Evolutionary conservation across 208 protist species (phyloP).

Genomic region (Trichomonas gallinae): DNA sequence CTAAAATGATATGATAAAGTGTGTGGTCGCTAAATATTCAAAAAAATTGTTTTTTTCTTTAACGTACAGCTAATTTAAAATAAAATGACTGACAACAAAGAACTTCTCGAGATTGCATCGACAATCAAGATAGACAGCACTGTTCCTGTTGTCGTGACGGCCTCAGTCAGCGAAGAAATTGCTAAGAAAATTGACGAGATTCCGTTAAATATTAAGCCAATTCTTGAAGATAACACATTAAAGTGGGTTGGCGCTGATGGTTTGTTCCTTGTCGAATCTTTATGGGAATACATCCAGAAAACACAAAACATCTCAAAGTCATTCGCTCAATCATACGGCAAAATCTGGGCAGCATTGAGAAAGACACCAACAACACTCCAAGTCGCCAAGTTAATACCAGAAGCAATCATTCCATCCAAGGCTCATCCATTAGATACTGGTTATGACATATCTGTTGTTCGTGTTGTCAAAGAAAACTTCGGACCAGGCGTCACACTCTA

Average conservation of each 20-base stretch:
- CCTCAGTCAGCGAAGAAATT: neutral
- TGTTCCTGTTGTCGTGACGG: neutral
- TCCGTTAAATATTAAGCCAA: neutral
- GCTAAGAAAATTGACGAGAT: neutral
- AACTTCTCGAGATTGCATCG: neutral
- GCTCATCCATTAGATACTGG: neutral
- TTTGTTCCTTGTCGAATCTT: neutral
- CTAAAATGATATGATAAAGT: too few relatives aligned
- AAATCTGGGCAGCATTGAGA: neutral
- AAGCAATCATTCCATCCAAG: neutral
- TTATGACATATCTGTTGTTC: neutral
- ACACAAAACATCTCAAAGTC: neutral
- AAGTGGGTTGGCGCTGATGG: neutral
- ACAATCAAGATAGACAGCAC: neutral
- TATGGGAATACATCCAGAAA: neutral
- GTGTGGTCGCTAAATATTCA: too few relatives aligned
- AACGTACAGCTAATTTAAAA: too few relatives aligned
- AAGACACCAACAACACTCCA: neutral
- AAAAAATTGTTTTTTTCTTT: too few relatives aligned
- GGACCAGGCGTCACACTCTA: neutral
- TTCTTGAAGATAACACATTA: neutral
- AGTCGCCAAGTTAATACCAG: neutral
- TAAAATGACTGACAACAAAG: neutral
- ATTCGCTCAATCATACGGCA: conserved; percentile 3
- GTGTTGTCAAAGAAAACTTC: neutral